Conservation (phyloP, 2,329 filamentous ascomycete species). For the Epichloe sp. region DNA sequence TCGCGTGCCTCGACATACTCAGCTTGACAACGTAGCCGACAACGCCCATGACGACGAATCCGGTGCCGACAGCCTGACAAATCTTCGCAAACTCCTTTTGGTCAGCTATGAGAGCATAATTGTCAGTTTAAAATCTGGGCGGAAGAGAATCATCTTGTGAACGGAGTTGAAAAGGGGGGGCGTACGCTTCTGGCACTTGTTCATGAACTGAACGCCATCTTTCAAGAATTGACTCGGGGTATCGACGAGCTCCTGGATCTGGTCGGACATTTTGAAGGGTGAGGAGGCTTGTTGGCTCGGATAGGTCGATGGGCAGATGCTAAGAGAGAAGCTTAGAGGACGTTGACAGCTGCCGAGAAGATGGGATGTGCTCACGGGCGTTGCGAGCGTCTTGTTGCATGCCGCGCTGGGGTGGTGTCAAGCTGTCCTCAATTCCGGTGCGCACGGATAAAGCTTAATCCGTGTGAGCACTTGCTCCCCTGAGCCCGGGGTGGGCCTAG, state of each 20-base stretch:
- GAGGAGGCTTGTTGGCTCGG: not conserved
- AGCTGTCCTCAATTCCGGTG: conserved; percentile 5
- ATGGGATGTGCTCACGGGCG: not conserved
- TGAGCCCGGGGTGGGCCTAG: no score
- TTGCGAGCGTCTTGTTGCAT: not conserved
- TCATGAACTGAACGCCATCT: conserved; percentile 49
- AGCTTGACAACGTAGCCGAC: conserved; percentile 61
- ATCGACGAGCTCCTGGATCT: conserved; percentile 58
- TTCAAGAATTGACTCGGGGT: conserved; percentile 51
- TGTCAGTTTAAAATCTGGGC: not conserved
- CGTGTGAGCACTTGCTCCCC: not conserved
- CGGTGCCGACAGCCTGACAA: conserved; percentile 50
- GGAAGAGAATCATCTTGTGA: not conserved
- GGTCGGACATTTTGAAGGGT: conserved; percentile 43
- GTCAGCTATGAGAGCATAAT: conserved; percentile 19
- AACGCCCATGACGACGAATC: conserved; percentile 58
- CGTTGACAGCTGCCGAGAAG: not conserved
- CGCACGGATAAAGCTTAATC: conserved; percentile 3
- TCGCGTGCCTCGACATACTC: conserved; percentile 29
- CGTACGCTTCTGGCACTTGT: conserved; percentile 49
- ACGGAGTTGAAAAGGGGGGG: conserved; percentile 4
- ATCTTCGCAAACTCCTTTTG: conserved; percentile 31
- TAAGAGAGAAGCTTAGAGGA: not conserved
- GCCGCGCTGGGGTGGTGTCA: not conserved
- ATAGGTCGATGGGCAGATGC: not conserved